These are phyloP conservation scores for Phialemoniopsis sp. DNA, from an alignment of 2,329 filamentous ascomycete species.

Conservation along the genomic window DNA sequence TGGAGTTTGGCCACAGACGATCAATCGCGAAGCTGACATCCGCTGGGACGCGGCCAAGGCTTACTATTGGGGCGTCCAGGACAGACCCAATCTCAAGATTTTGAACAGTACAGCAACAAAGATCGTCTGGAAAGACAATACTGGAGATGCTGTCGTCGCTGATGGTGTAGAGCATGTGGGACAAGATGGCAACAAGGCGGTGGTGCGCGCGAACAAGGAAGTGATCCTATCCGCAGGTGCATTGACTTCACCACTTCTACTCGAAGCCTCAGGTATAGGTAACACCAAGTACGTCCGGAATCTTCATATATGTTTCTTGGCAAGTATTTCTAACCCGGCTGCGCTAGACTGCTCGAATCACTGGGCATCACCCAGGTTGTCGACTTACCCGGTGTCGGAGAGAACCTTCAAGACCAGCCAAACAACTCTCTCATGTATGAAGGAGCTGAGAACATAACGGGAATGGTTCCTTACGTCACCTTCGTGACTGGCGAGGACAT, in stretches of 20 bases:
- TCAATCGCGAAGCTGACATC: conserved; percentile 28
- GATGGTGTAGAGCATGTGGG: conserved; percentile 29
- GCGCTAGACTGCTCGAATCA: conserved; percentile 24
- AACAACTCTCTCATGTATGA: too few species aligned
- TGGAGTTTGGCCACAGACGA: conserved; percentile 29
- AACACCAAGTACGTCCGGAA: conserved; percentile 14
- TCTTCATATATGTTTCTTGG: too few species aligned
- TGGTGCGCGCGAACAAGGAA: conserved; percentile 36
- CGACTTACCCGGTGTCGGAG: conserved; percentile 45
- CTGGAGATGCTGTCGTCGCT: conserved; percentile 11
- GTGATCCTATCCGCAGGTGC: conserved; percentile 44
- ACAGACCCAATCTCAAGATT: conserved; percentile 31
- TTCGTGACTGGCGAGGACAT: conserved; percentile 27
- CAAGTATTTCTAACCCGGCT: too few species aligned
- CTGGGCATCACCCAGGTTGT: conserved; percentile 37
- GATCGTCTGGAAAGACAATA: conserved; percentile 19
- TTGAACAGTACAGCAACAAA: conserved; percentile 29
- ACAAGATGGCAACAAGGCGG: conserved; percentile 24
- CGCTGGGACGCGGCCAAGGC: conserved; percentile 35
- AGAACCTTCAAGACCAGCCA: conserved; percentile 46
- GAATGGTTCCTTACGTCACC: conserved; percentile 1
- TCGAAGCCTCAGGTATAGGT: conserved; percentile 50
- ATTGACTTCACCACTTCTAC: conserved; percentile 45
- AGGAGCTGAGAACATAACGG: too few species aligned
- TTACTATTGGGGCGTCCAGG: conserved; percentile 31